Percentiles rank a stretch among this genome's conserved stretches.
Evolutionary conservation across 768 basidiomycete genomes (phyloP).

Genomic region (Lactarius sp.): DNA sequence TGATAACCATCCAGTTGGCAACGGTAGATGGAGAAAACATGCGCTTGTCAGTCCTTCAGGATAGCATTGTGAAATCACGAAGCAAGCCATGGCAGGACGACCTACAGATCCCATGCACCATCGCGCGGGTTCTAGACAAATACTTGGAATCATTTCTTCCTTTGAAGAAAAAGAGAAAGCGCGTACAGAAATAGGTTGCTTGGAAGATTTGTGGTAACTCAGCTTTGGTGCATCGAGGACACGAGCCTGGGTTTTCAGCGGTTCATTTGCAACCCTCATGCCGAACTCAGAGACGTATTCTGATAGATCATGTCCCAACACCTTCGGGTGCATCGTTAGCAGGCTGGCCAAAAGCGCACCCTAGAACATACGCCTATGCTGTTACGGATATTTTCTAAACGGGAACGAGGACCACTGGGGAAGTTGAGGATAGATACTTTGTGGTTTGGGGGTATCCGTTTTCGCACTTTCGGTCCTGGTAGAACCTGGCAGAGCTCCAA

Average conservation of each 20-base stretch:
- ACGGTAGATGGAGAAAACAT: conserved; percentile 57
- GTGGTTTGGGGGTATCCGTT: conserved; percentile 61
- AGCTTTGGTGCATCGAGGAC: conserved; percentile 60
- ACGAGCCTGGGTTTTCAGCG: conserved; percentile 56
- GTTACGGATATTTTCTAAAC: conserved; percentile 48
- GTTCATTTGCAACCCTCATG: conserved; percentile 52
- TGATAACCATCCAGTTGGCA: conserved; percentile 54
- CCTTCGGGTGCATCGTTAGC: conserved; percentile 34
- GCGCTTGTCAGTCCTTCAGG: conserved; percentile 60
- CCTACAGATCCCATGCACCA: conserved; percentile 76
- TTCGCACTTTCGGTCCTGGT: conserved; percentile 64
- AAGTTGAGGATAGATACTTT: too few relatives aligned
- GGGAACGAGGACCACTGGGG: conserved; percentile 54
- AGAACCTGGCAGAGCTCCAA: conserved; percentile 62
- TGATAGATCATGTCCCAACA: conserved; percentile 40
- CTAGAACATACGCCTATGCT: conserved; percentile 44
- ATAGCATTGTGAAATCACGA: not conserved
- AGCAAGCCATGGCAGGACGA: not conserved
- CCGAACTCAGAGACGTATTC: conserved; percentile 67
- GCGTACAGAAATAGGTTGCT: conserved; percentile 54
- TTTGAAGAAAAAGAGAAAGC: not conserved
- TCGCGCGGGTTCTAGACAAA: conserved; percentile 49
- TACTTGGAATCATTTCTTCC: not conserved
- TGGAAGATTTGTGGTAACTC: conserved; percentile 56
- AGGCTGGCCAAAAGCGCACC: not conserved